Base-by-base conservation (phyloP, 495 filamentous ascomycete genomes). In the Penicillium riverlandense region DNA sequence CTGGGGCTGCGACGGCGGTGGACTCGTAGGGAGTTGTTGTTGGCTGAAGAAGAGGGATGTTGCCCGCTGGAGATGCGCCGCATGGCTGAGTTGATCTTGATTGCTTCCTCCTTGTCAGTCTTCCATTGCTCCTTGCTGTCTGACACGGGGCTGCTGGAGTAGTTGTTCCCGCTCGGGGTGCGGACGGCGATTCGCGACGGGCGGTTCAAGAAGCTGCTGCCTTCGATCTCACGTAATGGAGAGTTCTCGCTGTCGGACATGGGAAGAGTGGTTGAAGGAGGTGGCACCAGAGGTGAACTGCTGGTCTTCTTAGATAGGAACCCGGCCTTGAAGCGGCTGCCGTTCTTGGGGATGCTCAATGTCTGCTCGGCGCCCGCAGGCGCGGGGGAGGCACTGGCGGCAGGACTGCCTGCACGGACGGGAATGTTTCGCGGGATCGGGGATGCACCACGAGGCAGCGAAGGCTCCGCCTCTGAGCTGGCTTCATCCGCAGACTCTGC, bases 291-390 rank as follows among this genome's bases (percentile, higher is more conserved):
- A 6, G 85, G 84, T 29, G 86, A 88, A 45, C 77, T 80, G 44
- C 76, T 68, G 1, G 63, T 50, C 50, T 76, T 82, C 70, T 95
- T 95, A 13, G 85, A 82, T 41, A 97, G 70, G 61, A 95, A 96
- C 22, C 92, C 92, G 29, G 90, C 75, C 57, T 95, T 86, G 72
- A 98, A 96, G 30, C 92, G 77, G 62, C 79, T 90, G 42, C 76
- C 79, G 53, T 86, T 90, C 52, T 67, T 71, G 13, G 59, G 59
- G 31, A 70, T 47, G 31, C 61, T 65, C 40, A 72, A 48, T 1
- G 60, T 60, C 11, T 58, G 49, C 16, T 70, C 70, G 11, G 59
- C 44, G 0, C 55, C 42, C 2, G 51, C 57, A 2, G 65, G 57
- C 11, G 59, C 51, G 2, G 68, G 61, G 14, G 59, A 70, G 29